A percentile compares a stretch with the other conserved stretches of the same genome.
Conservation (phyloP, 2,329 filamentous ascomycete genomes). For the Aspergillus tamarii region DNA sequence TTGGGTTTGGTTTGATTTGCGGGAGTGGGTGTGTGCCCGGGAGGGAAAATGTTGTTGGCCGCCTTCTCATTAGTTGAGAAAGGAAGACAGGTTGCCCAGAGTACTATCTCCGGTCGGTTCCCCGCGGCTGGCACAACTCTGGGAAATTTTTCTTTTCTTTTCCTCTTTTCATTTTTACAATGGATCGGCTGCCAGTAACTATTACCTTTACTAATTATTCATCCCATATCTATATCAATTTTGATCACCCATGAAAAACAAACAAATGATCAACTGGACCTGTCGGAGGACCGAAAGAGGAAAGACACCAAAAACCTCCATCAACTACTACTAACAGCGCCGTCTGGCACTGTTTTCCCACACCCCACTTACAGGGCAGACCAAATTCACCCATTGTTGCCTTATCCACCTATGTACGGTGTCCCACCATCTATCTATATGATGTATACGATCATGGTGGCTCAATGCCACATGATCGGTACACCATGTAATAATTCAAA, state of each 20-base stretch:
- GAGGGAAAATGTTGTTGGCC: slow-evolving; percentile 43
- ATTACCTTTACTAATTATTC: background rate
- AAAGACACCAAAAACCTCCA: background rate
- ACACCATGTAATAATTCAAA: background rate
- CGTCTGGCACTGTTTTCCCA: background rate
- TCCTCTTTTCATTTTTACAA: background rate
- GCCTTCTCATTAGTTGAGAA: slow-evolving; percentile 10
- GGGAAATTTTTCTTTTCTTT: background rate
- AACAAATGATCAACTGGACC: background rate
- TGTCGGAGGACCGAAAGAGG: background rate
- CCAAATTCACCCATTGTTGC: background rate
- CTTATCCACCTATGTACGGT: background rate
- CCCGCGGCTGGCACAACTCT: slow-evolving; percentile 17
- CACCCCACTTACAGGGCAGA: background rate
- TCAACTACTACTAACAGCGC: background rate
- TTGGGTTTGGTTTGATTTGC: slow-evolving; percentile 10
- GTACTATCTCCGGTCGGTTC: slow-evolving; percentile 32
- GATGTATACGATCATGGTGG: background rate
- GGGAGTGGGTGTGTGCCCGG: slow-evolving; percentile 27
- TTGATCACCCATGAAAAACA: background rate
- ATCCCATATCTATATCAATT: background rate
- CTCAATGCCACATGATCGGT: slow-evolving; percentile 3
- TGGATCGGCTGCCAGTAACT: background rate
- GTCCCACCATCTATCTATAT: background rate
- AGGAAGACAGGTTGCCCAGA: background rate